phyloP scores from a whole-genome alignment of 495 filamentous ascomycete species.

The Xeromyces bisporus region DNA sequence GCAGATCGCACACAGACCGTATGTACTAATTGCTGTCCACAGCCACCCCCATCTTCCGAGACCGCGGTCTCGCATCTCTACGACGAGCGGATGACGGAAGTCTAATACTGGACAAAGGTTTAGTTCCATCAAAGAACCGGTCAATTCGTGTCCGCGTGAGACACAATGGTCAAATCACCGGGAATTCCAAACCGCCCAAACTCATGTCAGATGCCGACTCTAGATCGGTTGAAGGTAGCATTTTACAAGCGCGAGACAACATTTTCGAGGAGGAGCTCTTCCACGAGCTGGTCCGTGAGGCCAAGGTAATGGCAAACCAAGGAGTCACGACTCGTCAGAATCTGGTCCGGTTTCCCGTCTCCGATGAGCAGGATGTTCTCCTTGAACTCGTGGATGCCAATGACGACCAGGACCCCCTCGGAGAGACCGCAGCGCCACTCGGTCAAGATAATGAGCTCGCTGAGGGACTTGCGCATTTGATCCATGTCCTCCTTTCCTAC shows the following conservation, averaged over 20 bases:
- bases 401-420: conserved; percentile 21
- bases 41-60: conserved; percentile 58
- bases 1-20: neutral
- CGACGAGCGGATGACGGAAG: conserved; percentile 56
- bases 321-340: conserved; percentile 45
- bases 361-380: conserved; percentile 35
- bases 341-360: conserved; percentile 38
- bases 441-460: conserved; percentile 26
- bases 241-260: conserved; percentile 71
- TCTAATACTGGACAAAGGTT: conserved; percentile 55
- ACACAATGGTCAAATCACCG: conserved; percentile 22
- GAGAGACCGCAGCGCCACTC: conserved; percentile 2
- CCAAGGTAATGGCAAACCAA: conserved; percentile 45
- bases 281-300: conserved; percentile 74
- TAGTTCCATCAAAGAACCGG: conserved; percentile 37
- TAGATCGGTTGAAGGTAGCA: conserved; percentile 40
- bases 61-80: conserved; percentile 62
- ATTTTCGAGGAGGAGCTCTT: conserved; percentile 88
- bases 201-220: conserved; percentile 13
- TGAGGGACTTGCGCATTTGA: conserved; percentile 37
- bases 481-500: conserved; percentile 55
- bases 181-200: conserved; percentile 20
- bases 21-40: conserved; percentile 2
- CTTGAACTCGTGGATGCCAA: conserved; percentile 51
- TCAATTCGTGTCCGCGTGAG: conserved; percentile 45